These are phyloP conservation scores for Mortierella sp. DNA, from an alignment of 371 early-diverging fungal genomes.

Conservation along the genomic window DNA sequence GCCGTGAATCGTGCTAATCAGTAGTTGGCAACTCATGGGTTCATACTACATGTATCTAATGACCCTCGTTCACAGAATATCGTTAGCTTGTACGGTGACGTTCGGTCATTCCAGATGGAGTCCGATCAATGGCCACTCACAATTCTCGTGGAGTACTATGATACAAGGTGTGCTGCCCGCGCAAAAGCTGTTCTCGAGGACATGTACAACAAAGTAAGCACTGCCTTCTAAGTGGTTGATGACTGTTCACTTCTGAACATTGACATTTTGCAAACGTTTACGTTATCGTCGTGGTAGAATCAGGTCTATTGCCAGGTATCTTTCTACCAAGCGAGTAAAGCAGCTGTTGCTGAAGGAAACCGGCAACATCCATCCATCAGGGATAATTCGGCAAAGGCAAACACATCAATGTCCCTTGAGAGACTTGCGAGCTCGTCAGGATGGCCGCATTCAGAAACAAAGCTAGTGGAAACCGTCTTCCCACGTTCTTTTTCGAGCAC, in stretches of 20 bases:
- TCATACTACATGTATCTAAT: too few relatives aligned
- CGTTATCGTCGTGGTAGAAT: neutral
- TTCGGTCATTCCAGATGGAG: constrained; percentile 32
- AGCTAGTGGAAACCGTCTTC: too few relatives aligned
- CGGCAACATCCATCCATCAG: neutral
- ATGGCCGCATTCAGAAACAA: too few relatives aligned
- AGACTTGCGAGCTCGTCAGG: neutral
- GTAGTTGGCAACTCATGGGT: too few relatives aligned
- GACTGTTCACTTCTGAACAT: too few relatives aligned
- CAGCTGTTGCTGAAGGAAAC: neutral
- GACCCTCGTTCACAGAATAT: too few relatives aligned
- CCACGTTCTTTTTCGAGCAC: too few relatives aligned
- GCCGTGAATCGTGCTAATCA: too few relatives aligned
- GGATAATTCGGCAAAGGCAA: neutral
- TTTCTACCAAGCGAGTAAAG: constrained; percentile 8
- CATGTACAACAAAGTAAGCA: constrained; percentile 29
- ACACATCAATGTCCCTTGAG: neutral
- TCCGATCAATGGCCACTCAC: constrained; percentile 11
- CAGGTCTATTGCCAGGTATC: constrained; percentile 24
- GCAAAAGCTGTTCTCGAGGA: constrained; percentile 34
- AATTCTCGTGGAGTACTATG: constrained; percentile 54
- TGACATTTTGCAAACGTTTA: neutral
- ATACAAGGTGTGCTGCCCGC: constrained; percentile 40
- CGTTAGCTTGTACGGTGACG: constrained; percentile 23
- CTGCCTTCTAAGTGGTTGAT: too few relatives aligned